phyloP scores from a whole-genome alignment of 257 asterid genomes.

The Anisodus tanguticus region DNA sequence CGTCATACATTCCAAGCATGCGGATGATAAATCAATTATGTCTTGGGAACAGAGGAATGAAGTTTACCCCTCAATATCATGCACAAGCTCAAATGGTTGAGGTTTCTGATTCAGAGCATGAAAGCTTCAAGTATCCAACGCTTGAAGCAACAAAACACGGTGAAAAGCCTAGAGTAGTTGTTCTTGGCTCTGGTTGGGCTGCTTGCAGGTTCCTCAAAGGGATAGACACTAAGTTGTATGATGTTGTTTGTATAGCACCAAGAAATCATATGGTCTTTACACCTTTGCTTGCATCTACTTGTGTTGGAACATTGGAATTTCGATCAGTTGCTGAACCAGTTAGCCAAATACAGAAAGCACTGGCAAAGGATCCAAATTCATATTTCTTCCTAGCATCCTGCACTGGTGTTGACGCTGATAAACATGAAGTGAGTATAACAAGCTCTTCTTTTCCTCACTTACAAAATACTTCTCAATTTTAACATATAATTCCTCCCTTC shows the following conservation, averaged over 20 bases:
- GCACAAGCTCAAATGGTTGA: constrained; percentile 66
- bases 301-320: constrained; percentile 93
- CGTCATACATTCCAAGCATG: constrained; percentile 42
- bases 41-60: constrained; percentile 61
- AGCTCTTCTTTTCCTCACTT: constrained; percentile 1
- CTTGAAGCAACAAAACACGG: constrained; percentile 86
- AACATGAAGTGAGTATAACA: constrained; percentile 67
- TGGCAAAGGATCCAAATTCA: constrained; percentile 89
- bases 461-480: not conserved
- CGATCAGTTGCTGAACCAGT: constrained; percentile 96
- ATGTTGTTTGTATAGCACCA: constrained; percentile 89
- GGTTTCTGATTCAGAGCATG: constrained; percentile 65
- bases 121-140: constrained; percentile 63
- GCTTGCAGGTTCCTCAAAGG: constrained; percentile 96
- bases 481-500: not conserved
- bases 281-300: constrained; percentile 93
- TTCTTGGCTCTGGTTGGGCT: constrained; percentile 96
- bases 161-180: constrained; percentile 92
- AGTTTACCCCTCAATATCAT: constrained; percentile 56
- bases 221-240: constrained; percentile 70
- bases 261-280: constrained; percentile 98
- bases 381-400: constrained; percentile 82
- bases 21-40: constrained; percentile 34
- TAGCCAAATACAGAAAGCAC: constrained; percentile 79
- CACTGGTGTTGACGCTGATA: constrained; percentile 61